phyloP scores from a whole-genome alignment of 1,284 basidiomycete genomes.

The Cutaneotrichosporon cavernicola region DNA sequence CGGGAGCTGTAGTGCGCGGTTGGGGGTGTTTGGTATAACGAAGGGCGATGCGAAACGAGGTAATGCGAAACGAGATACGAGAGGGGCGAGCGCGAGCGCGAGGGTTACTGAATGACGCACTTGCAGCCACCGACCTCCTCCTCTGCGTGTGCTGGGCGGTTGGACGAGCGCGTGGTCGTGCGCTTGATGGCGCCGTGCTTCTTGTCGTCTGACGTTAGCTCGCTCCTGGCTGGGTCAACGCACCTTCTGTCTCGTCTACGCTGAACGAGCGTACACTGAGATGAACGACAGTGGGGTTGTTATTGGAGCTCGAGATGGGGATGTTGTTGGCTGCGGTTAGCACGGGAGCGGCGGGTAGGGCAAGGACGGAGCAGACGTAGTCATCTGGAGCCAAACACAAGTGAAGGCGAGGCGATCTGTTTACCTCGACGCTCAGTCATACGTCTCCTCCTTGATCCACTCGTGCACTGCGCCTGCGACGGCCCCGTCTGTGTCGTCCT shows the following conservation, averaged over 20 bases:
- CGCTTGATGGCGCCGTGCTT: constrained; percentile 16
- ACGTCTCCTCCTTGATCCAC: neutral
- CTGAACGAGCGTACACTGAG: constrained; percentile 69
- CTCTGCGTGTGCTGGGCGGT: constrained; percentile 19
- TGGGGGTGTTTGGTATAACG: neutral
- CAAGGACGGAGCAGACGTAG: neutral
- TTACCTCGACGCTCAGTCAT: neutral
- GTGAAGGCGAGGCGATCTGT: neutral
- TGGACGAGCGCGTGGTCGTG: constrained; percentile 19
- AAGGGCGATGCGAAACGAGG: neutral
- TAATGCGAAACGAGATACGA: neutral
- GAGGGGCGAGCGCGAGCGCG: neutral
- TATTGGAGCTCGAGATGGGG: constrained; percentile 44
- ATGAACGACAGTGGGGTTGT: constrained; percentile 69
- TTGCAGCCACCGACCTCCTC: constrained; percentile 45
- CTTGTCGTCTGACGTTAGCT: constrained; percentile 19
- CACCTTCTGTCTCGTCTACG: constrained; percentile 43
- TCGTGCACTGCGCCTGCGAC: neutral
- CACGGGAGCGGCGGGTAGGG: neutral
- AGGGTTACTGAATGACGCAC: constrained; percentile 37
- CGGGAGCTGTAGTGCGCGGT: neutral
- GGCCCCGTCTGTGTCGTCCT: neutral
- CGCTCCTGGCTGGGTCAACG: constrained; percentile 11
- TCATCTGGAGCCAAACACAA: neutral
- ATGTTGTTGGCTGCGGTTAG: constrained; percentile 41